Conservation (phyloP, 495 filamentous ascomycete genomes). For the Friedmanniomyces endolithicus region DNA sequence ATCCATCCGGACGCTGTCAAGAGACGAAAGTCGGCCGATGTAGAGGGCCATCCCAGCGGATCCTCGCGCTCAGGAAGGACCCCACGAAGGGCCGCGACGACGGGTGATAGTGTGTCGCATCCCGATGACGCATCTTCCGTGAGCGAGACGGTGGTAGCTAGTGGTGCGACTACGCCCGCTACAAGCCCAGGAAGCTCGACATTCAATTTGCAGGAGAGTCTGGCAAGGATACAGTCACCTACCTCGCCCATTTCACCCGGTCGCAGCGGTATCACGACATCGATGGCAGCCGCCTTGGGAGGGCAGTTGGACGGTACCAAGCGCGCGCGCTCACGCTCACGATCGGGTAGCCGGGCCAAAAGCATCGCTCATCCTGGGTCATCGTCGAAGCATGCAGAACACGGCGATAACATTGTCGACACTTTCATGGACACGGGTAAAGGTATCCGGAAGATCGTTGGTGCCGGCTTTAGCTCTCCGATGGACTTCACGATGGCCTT, state of each 20-base stretch:
- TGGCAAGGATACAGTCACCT: constrained; percentile 4
- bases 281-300: constrained; percentile 10
- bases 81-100: not conserved
- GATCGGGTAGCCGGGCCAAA: constrained; percentile 2
- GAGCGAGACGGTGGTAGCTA: not conserved
- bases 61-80: not conserved
- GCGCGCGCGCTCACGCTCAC: constrained; percentile 11
- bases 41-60: not conserved
- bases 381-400: not conserved
- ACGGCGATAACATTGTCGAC: constrained; percentile 30
- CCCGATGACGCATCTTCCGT: not conserved
- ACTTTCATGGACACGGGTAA: constrained; percentile 48
- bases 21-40: constrained; percentile 20
- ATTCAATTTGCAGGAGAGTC: constrained; percentile 15
- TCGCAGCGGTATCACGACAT: not conserved
- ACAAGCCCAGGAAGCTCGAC: constrained; percentile 10
- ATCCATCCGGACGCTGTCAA: constrained; percentile 37
- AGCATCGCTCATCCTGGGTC: not conserved
- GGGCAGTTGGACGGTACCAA: constrained; percentile 1
- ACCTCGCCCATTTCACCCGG: not conserved
- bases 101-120: not conserved
- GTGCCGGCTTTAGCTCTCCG: constrained; percentile 58
- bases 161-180: constrained; percentile 5
- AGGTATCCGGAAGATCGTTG: constrained; percentile 53
- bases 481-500: constrained; percentile 69